These are phyloP conservation scores for Galeopsis tetrahit DNA, from an alignment of 257 asterid species.

Conservation along the genomic window DNA sequence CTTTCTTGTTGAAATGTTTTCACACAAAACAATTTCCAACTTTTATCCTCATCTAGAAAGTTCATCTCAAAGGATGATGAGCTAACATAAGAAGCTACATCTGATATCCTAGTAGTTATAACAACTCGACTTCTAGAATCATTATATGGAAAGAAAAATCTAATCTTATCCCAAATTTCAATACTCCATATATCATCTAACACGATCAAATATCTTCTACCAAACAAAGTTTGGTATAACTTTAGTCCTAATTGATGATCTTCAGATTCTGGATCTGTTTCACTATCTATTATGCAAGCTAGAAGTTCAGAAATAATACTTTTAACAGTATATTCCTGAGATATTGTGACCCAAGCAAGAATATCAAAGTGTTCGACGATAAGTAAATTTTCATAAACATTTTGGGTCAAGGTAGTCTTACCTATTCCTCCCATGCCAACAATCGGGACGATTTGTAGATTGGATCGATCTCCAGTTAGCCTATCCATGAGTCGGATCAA, in stretches of 20 bases:
- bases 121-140: neutral
- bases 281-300: neutral
- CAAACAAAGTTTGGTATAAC: neutral
- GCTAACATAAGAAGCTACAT: neutral
- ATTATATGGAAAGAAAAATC: neutral
- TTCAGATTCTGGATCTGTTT: neutral
- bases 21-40: slow-evolving; percentile 15
- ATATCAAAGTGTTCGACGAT: neutral
- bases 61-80: neutral
- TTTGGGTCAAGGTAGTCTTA: slow-evolving; percentile 16
- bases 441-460: neutral
- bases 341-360: slow-evolving; percentile 1
- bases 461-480: neutral
- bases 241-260: neutral
- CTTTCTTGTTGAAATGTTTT: slow-evolving; percentile 13
- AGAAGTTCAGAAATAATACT: neutral
- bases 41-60: slow-evolving; percentile 2
- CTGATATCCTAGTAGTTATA: slow-evolving; percentile 21
- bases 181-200: slow-evolving; percentile 24
- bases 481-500: neutral
- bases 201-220: slow-evolving; percentile 15
- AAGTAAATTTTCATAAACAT: slow-evolving; percentile 4
- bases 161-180: slow-evolving; percentile 4
- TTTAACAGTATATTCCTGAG: neutral
- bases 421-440: slow-evolving; percentile 28